Percentiles rank a stretch among this genome's conserved stretches.
phyloP scores from a whole-genome alignment of 2,329 filamentous ascomycete genomes.

The Penicillium sp. region DNA sequence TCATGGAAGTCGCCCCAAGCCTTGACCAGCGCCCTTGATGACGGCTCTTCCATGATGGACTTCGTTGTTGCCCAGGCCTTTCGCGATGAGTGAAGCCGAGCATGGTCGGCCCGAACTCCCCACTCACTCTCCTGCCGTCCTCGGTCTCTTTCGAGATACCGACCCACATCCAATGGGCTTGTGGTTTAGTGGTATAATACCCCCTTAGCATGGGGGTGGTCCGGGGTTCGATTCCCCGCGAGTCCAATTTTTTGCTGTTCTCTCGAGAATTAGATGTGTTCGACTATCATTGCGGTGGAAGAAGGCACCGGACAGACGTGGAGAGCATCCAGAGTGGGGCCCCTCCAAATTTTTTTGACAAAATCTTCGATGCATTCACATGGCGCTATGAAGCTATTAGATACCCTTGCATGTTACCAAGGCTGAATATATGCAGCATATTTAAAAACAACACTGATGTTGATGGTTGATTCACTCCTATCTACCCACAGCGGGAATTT shows the following conservation, averaged over 20 bases:
- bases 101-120: constrained; percentile 1
- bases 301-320: neutral
- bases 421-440: neutral
- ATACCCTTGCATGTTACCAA: constrained; percentile 5
- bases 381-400: constrained; percentile 1
- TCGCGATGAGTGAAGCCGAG: neutral
- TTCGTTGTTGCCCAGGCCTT: constrained; percentile 22
- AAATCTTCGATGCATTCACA: neutral
- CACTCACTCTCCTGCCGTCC: neutral
- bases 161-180: neutral
- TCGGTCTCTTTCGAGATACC: neutral
- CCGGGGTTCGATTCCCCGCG: constrained; percentile 50
- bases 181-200: constrained; percentile 49
- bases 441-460: neutral
- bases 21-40: neutral
- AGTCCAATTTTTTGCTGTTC: constrained; percentile 39
- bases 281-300: neutral
- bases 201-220: constrained; percentile 49
- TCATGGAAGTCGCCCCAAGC: constrained; percentile 25
- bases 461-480: neutral
- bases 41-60: constrained; percentile 24
- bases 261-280: neutral
- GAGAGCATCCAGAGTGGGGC: neutral
- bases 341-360: neutral
- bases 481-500: neutral